A percentile compares a stretch with the other conserved stretches of the same genome.
phyloP scores from a whole-genome alignment of 208 protist species.

The Naegleria gruberi region DNA sequence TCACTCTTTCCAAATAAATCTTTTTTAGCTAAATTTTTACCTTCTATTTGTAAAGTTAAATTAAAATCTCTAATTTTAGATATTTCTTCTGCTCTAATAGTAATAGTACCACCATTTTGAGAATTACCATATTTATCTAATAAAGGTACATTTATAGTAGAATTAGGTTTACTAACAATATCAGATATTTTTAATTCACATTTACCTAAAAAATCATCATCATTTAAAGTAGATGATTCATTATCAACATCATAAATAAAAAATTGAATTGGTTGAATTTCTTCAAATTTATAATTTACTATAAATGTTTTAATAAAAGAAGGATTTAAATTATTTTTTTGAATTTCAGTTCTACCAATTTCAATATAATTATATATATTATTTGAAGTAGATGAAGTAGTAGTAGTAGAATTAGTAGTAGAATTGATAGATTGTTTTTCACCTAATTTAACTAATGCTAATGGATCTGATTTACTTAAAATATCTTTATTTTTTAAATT shows the following conservation, averaged over 20 bases:
- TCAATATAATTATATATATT: no score
- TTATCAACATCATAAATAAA: not conserved
- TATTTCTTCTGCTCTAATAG: not conserved
- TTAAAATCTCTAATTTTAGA: not conserved
- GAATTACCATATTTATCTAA: not conserved
- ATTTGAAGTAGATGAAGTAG: no score
- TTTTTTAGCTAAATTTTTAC: not conserved
- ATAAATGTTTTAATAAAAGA: not conserved
- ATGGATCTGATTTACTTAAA: not conserved
- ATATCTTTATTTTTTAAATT: not conserved
- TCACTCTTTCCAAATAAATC: constrained; percentile 3
- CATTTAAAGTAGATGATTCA: not conserved
- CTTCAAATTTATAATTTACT: not conserved
- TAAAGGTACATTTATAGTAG: not conserved
- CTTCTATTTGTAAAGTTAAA: not conserved
- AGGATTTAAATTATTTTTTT: constrained; percentile 8
- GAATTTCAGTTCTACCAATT: not conserved
- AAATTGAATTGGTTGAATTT: not conserved
- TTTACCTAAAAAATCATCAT: not conserved
- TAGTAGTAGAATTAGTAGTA: not conserved
- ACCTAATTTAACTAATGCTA: not conserved
- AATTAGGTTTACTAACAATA: not conserved
- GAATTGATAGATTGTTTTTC: not conserved
- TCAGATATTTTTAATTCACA: not conserved
- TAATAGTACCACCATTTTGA: not conserved